Evolutionary conservation across 495 filamentous ascomycete genomes (phyloP).

Genomic region (Aspergillus hancockii): DNA sequence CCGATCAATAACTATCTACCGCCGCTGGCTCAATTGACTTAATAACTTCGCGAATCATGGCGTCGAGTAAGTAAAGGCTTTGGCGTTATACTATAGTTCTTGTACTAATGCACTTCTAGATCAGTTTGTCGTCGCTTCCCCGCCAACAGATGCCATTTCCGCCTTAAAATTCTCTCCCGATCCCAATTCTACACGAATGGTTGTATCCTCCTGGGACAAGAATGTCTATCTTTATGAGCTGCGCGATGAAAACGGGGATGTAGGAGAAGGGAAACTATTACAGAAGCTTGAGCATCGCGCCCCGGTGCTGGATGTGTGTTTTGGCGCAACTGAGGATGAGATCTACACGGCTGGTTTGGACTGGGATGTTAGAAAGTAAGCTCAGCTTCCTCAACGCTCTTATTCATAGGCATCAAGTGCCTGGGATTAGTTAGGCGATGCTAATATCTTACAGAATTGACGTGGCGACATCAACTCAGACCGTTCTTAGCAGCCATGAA

Average conservation of each 20-base stretch:
- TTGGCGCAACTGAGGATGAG: conserved; percentile 74
- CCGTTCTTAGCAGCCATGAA: conserved; percentile 73
- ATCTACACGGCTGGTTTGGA: conserved; percentile 86
- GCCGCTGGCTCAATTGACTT: background rate
- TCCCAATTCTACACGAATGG: conserved; percentile 62
- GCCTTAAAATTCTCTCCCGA: conserved; percentile 79
- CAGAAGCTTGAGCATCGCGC: conserved; percentile 78
- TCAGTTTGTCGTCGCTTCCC: conserved; percentile 51
- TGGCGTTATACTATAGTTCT: background rate
- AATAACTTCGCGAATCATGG: conserved; percentile 28
- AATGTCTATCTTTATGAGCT: conserved; percentile 88
- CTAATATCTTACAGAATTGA: conserved; percentile 59
- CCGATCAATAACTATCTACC: conserved; percentile 21
- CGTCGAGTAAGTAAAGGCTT: conserved; percentile 38
- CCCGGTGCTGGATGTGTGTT: conserved; percentile 89
- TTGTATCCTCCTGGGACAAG: conserved; percentile 94
- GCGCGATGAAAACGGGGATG: conserved; percentile 55
- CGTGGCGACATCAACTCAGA: conserved; percentile 68
- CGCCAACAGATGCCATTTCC: conserved; percentile 88
- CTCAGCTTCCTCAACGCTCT: background rate
- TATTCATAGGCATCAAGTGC: background rate
- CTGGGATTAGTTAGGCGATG: background rate
- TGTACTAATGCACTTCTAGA: conserved; percentile 31
- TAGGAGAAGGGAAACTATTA: conserved; percentile 61
- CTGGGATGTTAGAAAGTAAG: conserved; percentile 75